phyloP scores from a whole-genome alignment of 148 eudicot species.

The Rhododendron ovatum region DNA sequence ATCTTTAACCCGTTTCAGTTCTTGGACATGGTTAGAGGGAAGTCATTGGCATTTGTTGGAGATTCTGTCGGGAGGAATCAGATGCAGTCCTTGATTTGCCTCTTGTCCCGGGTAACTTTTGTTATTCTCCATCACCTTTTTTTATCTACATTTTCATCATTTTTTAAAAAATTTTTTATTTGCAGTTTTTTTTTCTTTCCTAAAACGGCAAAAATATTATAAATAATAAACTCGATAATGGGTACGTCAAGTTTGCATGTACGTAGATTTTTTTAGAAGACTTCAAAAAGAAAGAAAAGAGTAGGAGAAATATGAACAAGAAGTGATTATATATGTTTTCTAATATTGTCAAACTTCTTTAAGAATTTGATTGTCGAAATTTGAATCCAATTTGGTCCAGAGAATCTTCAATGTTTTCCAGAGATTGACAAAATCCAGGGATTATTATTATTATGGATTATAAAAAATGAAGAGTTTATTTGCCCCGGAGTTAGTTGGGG shows the following conservation, averaged over 20 bases:
- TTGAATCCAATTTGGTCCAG: neutral
- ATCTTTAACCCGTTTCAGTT: constrained; percentile 40
- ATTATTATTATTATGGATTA: neutral
- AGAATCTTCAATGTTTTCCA: neutral
- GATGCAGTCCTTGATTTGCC: constrained; percentile 56
- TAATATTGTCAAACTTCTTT: neutral
- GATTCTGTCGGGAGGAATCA: constrained; percentile 62
- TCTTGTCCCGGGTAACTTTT: constrained; percentile 37
- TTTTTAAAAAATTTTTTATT: neutral
- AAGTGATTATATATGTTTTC: neutral
- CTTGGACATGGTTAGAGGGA: constrained; percentile 45
- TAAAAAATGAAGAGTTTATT: neutral
- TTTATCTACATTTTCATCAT: neutral
- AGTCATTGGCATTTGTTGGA: constrained; percentile 51
- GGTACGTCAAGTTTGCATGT: neutral
- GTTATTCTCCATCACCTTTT: neutral
- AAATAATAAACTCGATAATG: no score
- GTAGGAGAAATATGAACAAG: neutral
- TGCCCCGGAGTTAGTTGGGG: neutral
- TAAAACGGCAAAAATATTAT: no score
- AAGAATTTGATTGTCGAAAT: neutral
- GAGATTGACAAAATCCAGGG: neutral
- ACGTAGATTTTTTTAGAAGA: neutral
- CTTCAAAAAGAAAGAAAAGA: neutral
- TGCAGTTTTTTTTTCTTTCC: neutral